These are phyloP conservation scores for Phoenix roebelenii DNA, from an alignment of 176 grass and related monocot species.

Conservation along the genomic window DNA sequence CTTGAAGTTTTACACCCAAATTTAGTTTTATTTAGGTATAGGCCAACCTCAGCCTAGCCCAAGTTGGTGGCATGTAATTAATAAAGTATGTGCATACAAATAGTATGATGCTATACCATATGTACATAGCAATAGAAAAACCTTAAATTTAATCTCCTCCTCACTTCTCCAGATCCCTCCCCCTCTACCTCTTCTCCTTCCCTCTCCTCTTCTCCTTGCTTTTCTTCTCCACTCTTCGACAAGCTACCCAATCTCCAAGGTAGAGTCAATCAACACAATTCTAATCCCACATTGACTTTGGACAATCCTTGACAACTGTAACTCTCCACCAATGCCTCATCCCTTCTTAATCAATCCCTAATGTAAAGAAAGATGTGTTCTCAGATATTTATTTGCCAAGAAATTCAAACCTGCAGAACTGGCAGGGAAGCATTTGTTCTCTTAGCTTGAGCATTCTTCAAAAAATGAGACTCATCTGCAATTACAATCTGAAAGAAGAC, in stretches of 20 bases:
- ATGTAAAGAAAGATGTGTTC: neutral
- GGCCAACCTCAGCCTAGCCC: no score
- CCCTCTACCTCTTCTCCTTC: neutral
- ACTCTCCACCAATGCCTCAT: no score
- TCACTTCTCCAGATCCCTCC: neutral
- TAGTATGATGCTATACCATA: no score
- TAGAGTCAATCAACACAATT: neutral
- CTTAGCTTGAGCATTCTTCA: constrained; percentile 86
- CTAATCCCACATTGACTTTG: no score
- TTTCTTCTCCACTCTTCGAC: neutral
- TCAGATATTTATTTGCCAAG: constrained; percentile 10
- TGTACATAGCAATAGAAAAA: no score
- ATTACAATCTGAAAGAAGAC: constrained; percentile 68
- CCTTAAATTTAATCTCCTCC: no score
- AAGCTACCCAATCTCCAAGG: neutral
- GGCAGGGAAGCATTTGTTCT: constrained; percentile 69
- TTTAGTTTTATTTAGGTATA: no score
- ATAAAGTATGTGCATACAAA: no score
- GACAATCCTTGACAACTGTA: no score
- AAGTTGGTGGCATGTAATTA: no score
- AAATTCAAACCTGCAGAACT: constrained; percentile 63
- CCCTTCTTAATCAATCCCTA: no score
- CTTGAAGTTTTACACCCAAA: no score
- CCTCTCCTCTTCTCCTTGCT: neutral
- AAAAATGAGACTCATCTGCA: constrained; percentile 94